Conservation (phyloP, 257 asterid species). For the Plantago elongata region DNA sequence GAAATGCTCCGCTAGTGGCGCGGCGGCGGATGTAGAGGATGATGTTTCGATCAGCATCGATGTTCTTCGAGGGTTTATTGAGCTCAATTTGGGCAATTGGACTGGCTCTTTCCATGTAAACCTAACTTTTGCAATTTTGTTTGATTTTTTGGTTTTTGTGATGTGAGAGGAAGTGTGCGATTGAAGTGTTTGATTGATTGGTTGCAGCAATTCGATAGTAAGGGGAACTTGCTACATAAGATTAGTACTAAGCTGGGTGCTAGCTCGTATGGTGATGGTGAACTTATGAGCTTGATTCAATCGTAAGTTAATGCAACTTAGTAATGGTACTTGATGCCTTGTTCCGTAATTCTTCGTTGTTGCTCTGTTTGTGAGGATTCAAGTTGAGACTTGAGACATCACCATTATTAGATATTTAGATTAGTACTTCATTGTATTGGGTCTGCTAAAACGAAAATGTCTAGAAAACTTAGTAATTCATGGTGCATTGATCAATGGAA, state of each 20-base stretch:
- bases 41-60: constrained; percentile 48
- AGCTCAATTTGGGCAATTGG: constrained; percentile 78
- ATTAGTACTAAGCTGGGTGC: constrained; percentile 75
- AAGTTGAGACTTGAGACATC: background rate
- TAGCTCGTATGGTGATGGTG: constrained; percentile 87
- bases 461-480: background rate
- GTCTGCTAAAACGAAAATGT: background rate
- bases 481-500: no score
- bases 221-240: constrained; percentile 69
- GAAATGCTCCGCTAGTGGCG: constrained; percentile 28
- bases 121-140: background rate
- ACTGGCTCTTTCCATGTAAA: constrained; percentile 75
- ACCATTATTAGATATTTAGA: background rate
- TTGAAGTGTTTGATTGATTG: constrained; percentile 6
- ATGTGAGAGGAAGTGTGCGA: background rate
- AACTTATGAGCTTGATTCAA: constrained; percentile 86
- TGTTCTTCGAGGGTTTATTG: constrained; percentile 60
- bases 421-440: background rate
- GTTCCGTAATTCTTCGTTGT: background rate
- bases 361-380: background rate
- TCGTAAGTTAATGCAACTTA: constrained; percentile 44
- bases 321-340: background rate
- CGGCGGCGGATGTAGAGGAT: constrained; percentile 34
- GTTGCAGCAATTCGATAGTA: constrained; percentile 81
- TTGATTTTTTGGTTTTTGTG: background rate